Evolutionary conservation across 2,329 filamentous ascomycete species (phyloP).

Genomic region (Cordyceps tenuipes): DNA sequence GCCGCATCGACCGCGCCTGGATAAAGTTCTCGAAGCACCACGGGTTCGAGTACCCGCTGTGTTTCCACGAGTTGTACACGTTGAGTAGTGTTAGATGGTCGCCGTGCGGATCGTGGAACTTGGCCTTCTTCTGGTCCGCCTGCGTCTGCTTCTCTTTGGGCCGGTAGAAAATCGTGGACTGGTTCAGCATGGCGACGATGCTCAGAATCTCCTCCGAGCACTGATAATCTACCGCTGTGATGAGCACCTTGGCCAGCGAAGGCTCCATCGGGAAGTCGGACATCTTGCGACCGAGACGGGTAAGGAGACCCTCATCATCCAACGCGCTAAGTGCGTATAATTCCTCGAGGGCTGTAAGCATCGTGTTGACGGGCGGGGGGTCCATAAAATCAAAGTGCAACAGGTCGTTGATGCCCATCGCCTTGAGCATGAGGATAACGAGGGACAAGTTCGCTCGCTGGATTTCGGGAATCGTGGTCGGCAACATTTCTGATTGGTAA

Average conservation of each 20-base stretch:
- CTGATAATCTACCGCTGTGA: slow-evolving; percentile 74
- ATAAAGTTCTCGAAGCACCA: slow-evolving; percentile 99
- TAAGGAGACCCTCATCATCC: slow-evolving; percentile 91
- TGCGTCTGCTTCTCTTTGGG: slow-evolving; percentile 96
- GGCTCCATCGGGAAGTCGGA: slow-evolving; percentile 98
- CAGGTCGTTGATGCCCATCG: slow-evolving; percentile 97
- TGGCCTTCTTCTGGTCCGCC: slow-evolving; percentile 94
- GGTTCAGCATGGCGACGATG: slow-evolving; percentile 90
- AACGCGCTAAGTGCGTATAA: slow-evolving; percentile 85
- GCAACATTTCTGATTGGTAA: slow-evolving; percentile 94
- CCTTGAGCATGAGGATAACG: slow-evolving; percentile 95
- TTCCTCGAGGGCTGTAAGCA: slow-evolving; percentile 93
- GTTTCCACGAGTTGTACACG: slow-evolving; percentile 96
- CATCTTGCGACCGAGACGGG: slow-evolving; percentile 90
- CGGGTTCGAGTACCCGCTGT: slow-evolving; percentile 67
- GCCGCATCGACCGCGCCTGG: slow-evolving; percentile 78
- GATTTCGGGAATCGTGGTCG: slow-evolving; percentile 92
- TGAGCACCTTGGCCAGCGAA: slow-evolving; percentile 79
- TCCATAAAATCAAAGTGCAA: slow-evolving; percentile 99
- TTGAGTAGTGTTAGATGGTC: slow-evolving; percentile 94
- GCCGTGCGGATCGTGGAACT: slow-evolving; percentile 91
- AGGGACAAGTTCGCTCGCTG: slow-evolving; percentile 87
- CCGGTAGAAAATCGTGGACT: slow-evolving; percentile 82
- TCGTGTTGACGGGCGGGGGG: slow-evolving; percentile 91
- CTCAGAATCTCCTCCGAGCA: slow-evolving; percentile 92